These are phyloP conservation scores for Cutaneotrichosporon cutaneum DNA, from an alignment of 1,284 basidiomycete species.

Conservation along the genomic window DNA sequence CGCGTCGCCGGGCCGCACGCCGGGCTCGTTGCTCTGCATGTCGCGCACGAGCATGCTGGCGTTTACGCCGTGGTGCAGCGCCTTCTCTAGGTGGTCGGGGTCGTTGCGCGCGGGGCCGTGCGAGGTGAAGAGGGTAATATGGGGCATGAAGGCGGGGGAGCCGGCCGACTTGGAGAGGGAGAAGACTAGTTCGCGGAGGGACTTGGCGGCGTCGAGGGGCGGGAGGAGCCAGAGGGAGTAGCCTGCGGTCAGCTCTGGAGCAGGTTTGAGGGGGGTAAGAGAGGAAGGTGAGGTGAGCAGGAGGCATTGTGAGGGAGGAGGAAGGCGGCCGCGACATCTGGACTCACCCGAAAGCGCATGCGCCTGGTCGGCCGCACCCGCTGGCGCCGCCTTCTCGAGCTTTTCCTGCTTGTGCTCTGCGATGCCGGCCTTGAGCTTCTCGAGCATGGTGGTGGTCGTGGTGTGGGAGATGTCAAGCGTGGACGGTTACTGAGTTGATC, in stretches of 20 bases:
- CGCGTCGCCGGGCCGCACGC: neutral
- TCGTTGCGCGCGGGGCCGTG: constrained; percentile 11
- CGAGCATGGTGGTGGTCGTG: constrained; percentile 5
- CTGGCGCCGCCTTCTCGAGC: neutral
- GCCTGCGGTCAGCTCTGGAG: constrained; percentile 24
- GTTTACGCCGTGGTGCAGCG: constrained; percentile 6
- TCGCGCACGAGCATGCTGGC: constrained; percentile 2
- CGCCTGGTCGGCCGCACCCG: neutral
- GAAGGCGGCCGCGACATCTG: no score
- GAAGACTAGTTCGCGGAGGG: constrained; percentile 22
- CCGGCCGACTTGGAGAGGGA: neutral
- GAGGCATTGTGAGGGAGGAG: no score
- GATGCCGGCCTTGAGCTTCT: neutral
- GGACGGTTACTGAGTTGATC: neutral
- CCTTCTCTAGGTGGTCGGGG: neutral
- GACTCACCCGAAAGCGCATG: neutral
- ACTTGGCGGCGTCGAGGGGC: neutral
- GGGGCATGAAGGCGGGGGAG: constrained; percentile 35
- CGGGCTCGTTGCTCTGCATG: neutral
- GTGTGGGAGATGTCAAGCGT: neutral
- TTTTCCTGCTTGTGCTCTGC: constrained; percentile 1
- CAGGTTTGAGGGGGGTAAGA: no score
- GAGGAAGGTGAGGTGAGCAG: neutral
- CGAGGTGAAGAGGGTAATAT: constrained; percentile 39
- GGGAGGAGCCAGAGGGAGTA: constrained; percentile 33